phyloP scores from a whole-genome alignment of 495 filamentous ascomycete species.

The Neurospora sp. region DNA sequence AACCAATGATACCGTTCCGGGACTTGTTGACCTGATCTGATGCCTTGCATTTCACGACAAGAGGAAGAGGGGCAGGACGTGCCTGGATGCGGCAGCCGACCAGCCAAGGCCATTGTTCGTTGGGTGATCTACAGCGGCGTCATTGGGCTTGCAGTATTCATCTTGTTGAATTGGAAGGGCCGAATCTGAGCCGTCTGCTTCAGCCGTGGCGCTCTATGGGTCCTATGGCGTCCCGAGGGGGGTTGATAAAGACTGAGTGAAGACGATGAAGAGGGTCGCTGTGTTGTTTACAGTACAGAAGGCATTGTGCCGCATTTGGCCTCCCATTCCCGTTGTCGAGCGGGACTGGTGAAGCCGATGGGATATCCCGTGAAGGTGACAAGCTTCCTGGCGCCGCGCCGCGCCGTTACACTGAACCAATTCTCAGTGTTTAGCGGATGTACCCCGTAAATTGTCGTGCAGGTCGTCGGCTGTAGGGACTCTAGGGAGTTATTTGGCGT shows the following conservation, averaged over 20 bases:
- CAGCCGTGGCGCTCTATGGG: slow-evolving; percentile 10
- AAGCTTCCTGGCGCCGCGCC: not conserved
- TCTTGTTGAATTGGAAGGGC: slow-evolving; percentile 11
- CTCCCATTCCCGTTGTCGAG: not conserved
- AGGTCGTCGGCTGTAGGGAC: not conserved
- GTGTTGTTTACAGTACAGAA: not conserved
- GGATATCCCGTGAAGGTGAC: not conserved
- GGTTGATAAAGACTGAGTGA: not conserved
- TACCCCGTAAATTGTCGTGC: not conserved
- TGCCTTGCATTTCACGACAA: not conserved
- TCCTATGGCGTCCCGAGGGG: not conserved
- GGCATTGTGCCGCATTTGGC: not conserved
- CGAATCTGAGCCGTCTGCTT: slow-evolving; percentile 15
- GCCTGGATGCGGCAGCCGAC: slow-evolving; percentile 1
- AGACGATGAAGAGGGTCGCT: not conserved
- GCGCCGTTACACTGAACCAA: not conserved
- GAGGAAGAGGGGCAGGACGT: not conserved
- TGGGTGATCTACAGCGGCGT: not conserved
- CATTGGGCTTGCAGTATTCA: slow-evolving; percentile 3
- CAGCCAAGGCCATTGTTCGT: not conserved
- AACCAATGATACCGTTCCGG: not conserved
- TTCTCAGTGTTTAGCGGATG: not conserved
- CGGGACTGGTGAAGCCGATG: not conserved
- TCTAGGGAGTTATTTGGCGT: not conserved
- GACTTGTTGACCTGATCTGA: not conserved